Conservation (phyloP, 1,139 yeast genomes). For the Blastobotrys aristatus region DNA sequence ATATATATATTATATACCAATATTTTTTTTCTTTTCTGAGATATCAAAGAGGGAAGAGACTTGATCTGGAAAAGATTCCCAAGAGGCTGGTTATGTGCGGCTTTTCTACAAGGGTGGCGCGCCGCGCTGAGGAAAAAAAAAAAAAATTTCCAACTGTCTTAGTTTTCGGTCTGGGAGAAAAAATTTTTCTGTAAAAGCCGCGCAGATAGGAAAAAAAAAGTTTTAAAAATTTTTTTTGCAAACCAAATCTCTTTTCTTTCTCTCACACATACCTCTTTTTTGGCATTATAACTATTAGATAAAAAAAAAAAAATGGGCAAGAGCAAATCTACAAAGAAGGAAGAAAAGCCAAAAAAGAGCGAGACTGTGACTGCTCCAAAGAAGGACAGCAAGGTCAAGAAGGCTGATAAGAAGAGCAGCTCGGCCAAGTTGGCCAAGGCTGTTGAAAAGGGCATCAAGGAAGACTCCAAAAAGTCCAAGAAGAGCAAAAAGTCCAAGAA, state of each 20-base stretch:
- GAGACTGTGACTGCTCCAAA: not conserved
- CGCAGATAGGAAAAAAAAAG: conserved; percentile 4
- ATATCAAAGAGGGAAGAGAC: too few relatives aligned
- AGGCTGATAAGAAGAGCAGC: conserved; percentile 21
- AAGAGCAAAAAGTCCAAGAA: conserved; percentile 25
- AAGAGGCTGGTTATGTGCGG: too few relatives aligned
- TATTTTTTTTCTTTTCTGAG: not conserved
- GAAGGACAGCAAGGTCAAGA: not conserved
- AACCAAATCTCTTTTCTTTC: not conserved
- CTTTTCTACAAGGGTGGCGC: too few relatives aligned
- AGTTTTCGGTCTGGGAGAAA: too few relatives aligned
- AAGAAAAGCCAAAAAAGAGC: conserved; percentile 10
- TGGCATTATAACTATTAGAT: not conserved
- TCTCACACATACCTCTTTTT: not conserved
- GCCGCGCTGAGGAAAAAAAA: too few relatives aligned
- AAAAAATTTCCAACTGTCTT: too few relatives aligned
- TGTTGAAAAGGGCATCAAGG: conserved; percentile 21
- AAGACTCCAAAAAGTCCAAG: conserved; percentile 25
- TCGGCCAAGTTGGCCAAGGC: conserved; percentile 8
- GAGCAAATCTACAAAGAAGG: conserved; percentile 14
- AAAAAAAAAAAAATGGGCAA: conserved; percentile 16
- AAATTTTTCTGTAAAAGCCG: not conserved
- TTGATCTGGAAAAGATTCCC: too few relatives aligned
- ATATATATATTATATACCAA: not conserved
- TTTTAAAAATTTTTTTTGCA: not conserved